Conservation (phyloP, 2,329 filamentous ascomycete species). For the Scleromitrula shiraiana region DNA sequence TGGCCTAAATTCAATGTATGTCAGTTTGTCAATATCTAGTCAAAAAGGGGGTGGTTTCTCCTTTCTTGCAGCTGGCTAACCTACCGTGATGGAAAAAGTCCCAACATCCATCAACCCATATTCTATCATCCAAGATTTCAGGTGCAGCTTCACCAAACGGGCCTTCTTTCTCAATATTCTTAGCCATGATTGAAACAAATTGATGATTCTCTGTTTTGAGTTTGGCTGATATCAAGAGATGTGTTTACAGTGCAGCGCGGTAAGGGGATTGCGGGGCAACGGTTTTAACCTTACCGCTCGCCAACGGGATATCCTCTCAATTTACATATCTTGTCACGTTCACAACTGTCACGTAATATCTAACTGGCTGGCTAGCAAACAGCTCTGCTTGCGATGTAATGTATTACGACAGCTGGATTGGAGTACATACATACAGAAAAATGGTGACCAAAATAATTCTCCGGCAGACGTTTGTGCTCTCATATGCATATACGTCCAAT, state of each 20-base stretch:
- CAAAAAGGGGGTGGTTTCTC: neutral
- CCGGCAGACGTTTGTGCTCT: neutral
- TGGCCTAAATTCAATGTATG: conserved; percentile 52
- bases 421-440: neutral
- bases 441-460: neutral
- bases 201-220: neutral
- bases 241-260: neutral
- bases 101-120: conserved; percentile 99
- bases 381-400: too few relatives aligned
- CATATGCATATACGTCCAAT: neutral
- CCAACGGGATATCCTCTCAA: too few relatives aligned
- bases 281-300: too few relatives aligned
- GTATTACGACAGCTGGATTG: neutral
- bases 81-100: conserved; percentile 96
- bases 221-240: neutral
- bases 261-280: neutral
- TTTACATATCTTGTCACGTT: too few relatives aligned
- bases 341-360: too few relatives aligned
- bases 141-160: conserved; percentile 26
- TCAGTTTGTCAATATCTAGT: conserved; percentile 1
- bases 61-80: too few relatives aligned
- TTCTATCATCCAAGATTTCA: conserved; percentile 52
- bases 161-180: conserved; percentile 14
- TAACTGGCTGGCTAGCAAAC: too few relatives aligned
- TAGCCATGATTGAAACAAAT: conserved; percentile 10